Evolutionary conservation across 345 rosid genomes (phyloP).

Genomic region (Rubroshorea leprosula): DNA sequence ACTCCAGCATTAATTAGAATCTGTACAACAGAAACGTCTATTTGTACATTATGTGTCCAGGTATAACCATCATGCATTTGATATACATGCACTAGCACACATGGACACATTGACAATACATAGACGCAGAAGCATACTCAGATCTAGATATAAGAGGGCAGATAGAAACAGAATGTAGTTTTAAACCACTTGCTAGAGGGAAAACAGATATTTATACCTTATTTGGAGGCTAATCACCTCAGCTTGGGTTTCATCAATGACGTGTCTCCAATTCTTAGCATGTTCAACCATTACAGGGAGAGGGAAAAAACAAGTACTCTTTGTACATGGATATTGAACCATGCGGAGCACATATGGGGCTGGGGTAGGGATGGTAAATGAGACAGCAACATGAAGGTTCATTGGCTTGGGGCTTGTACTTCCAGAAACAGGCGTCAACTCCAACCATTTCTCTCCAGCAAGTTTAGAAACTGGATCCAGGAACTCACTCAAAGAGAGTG

Average conservation of each 20-base stretch:
- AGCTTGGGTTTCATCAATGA: conserved; percentile 48
- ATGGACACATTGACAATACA: no score
- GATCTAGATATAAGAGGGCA: not conserved
- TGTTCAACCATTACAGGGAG: conserved; percentile 36
- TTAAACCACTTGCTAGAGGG: conserved; percentile 2
- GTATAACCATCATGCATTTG: no score
- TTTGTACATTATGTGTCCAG: no score
- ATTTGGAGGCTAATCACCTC: conserved; percentile 73
- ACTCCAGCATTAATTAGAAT: no score
- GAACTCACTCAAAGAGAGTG: conserved; percentile 53
- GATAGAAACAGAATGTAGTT: not conserved
- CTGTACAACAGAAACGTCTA: no score
- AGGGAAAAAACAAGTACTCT: conserved; percentile 61
- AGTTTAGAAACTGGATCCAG: conserved; percentile 62
- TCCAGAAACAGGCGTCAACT: conserved; percentile 43
- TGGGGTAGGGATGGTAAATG: conserved; percentile 56
- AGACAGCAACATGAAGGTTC: conserved; percentile 56
- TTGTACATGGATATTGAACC: conserved; percentile 38
- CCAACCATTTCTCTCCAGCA: conserved; percentile 71
- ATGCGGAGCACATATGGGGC: conserved; percentile 50
- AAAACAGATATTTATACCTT: conserved; percentile 51
- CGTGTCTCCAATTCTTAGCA: conserved; percentile 36
- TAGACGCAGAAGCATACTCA: not conserved
- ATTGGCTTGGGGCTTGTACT: conserved; percentile 36
- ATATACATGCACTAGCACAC: no score